Evolutionary conservation across 108 stramenopile species (phyloP), one percentile per base, ranked within the genome.

Genomic region (Discostella pseudostelligera): DNA sequence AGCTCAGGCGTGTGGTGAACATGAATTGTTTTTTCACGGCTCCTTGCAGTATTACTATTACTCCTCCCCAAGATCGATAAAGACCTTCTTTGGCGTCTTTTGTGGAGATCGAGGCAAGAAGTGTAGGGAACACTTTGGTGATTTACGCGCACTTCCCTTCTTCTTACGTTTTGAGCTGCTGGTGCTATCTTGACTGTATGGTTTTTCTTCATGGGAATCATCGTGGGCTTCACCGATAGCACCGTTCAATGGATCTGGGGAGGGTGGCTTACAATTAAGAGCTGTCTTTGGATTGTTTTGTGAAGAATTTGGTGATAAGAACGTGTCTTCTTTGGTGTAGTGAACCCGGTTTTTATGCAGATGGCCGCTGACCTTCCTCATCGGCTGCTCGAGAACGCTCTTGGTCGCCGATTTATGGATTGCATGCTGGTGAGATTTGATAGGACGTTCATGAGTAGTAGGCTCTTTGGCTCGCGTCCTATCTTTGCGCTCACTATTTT

Each of bases 71-170:
- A 66, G 39, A 40, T 69, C 67, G 25, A 69, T 59, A 25, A 59
- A 69, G 2, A 69, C 58, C 48, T 59, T 69, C 58, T 69, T 50
- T 14, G 67, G 67, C 8, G 57, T 49, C 25, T 45, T 24, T 40
- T 25, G 48, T 59, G 58, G 37, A 39, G 48, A 40, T 69, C 39
- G 12, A 32, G 55, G 55, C 16, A 56, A 36, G 32, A 13, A 32
- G 32, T 56, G 55, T 39, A 56, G n/a, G n/a, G 55, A 56, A 56
- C 55, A 32, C n/a, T 36, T 36, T 1, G 55, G 55, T 39, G 55
- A 56, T 39, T 56, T 56, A 14, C 55, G 55, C 0, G 37, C 7
- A 19, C 55, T 10, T 9, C 55, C 32, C 32, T 39, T 56, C 55
- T 37, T 56, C 32, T 26, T 35, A 37, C 16, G 9, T 56, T 56